phyloP scores from a whole-genome alignment of 129 eudicot genomes.

The Gnaphalium uliginosum region DNA sequence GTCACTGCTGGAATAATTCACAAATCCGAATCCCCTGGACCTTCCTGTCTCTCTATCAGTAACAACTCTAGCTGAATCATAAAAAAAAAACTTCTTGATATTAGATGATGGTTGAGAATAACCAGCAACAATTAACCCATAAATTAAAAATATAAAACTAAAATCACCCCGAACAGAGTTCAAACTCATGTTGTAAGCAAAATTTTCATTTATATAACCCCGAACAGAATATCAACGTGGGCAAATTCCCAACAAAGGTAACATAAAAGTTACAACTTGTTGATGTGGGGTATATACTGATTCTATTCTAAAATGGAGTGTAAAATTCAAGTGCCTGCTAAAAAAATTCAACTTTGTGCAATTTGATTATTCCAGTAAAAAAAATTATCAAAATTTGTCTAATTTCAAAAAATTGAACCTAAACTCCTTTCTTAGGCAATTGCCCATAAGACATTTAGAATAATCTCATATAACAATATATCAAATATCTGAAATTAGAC shows the following conservation, averaged over 20 bases:
- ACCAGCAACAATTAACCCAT: neutral
- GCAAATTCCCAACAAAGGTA: no score
- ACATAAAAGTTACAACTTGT: no score
- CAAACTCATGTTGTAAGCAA: neutral
- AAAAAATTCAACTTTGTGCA: no score
- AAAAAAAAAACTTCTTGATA: neutral
- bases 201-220: neutral
- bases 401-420: neutral
- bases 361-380: no score
- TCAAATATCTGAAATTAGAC: neutral
- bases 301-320: no score
- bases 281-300: no score
- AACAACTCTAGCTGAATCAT: conserved; percentile 54
- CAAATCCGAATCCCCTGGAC: conserved; percentile 83
- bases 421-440: no score
- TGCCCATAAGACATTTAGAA: neutral
- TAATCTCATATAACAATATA: neutral
- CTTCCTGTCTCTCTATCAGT: conserved; percentile 69
- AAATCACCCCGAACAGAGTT: neutral
- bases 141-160: neutral
- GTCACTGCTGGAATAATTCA: conserved; percentile 42
- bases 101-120: neutral
- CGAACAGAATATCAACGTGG: neutral
- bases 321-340: no score
- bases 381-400: no score